Evolutionary conservation across 73 alveolate genomes (phyloP).

Genomic region (Paramecium bursaria): DNA sequence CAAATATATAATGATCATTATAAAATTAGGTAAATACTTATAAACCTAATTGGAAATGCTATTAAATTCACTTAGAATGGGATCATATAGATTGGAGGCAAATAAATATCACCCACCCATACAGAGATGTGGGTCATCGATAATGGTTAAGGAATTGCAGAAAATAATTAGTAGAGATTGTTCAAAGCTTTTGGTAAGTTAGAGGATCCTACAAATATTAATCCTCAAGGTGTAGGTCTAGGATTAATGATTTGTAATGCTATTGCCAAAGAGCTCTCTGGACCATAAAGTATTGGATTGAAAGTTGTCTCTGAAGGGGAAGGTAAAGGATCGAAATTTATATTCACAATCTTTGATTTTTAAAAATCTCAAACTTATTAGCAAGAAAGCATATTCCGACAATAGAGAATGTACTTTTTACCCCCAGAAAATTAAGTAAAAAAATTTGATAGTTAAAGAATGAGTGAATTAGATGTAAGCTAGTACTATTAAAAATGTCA

Average conservation of each 20-base stretch:
- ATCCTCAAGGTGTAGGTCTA: slow-evolving; percentile 80
- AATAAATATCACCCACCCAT: background rate
- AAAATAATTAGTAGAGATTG: slow-evolving; percentile 61
- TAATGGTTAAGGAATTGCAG: slow-evolving; percentile 71
- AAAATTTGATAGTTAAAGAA: slow-evolving; percentile 41
- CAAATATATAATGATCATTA: slow-evolving; percentile 49
- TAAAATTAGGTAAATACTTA: slow-evolving; percentile 55
- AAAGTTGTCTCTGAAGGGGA: slow-evolving; percentile 56
- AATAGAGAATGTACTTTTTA: slow-evolving; percentile 16
- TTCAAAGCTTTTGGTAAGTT: slow-evolving; percentile 80
- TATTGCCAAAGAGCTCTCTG: slow-evolving; percentile 68
- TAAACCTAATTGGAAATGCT: slow-evolving; percentile 64
- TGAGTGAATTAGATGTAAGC: slow-evolving; percentile 53
- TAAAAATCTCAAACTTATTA: background rate
- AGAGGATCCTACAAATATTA: slow-evolving; percentile 69
- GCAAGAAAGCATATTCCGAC: slow-evolving; percentile 19
- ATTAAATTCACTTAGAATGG: slow-evolving; percentile 61
- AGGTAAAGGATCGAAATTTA: slow-evolving; percentile 62
- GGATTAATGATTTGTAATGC: slow-evolving; percentile 78
- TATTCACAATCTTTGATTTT: slow-evolving; percentile 27
- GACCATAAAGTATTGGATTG: slow-evolving; percentile 33
- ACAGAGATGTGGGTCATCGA: slow-evolving; percentile 53
- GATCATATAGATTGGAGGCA: slow-evolving; percentile 4
- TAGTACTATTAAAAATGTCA: slow-evolving; percentile 31
- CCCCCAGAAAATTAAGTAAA: slow-evolving; percentile 12